Base-by-base conservation (phyloP, 2,329 filamentous ascomycete genomes). In the Colletotrichum sp. region DNA sequence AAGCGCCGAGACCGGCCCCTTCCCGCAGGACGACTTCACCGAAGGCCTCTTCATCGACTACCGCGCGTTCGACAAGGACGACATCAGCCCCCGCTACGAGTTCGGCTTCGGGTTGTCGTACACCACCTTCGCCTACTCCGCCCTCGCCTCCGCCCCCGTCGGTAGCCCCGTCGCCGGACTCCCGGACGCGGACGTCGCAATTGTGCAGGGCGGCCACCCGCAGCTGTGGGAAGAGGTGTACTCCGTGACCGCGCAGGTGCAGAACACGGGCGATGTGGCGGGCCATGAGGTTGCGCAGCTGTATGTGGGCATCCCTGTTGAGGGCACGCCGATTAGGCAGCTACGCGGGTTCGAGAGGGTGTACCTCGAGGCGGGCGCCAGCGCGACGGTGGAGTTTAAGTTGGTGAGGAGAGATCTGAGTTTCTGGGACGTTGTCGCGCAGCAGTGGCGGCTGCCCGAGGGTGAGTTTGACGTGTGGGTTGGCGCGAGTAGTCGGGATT, bases 41-140 rank as follows among this genome's bases (percentile, higher is more conserved):
- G 94, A 96, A 81, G 95, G 94, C 0, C 85, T 96, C 0, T 95
- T 95, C 81, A 91, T 96, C 79, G 95, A 98, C 85, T 96, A 98
- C 85, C 92, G 95, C 8, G 89, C 95, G 81, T 97, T 97, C 80
- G 95, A 97, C 86, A 93, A 92, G 80, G 83, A 92, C 71, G 87
- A 88, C 74, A 91, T 96, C 77, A 86, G 87, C 1, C 95, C 95
- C 0, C 91, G 93, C 2, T 97, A 92, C 81, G 93, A 94, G 74
- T 98, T 97, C 80, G 95, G 95, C 0, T 95, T 91, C 78, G 95
- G 95, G 0, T 88, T 97, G 3, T 93, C 91, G 24, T 96, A 95
- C 85, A 95, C 94, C 0, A 88, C 86, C 0, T 96, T 95, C 83
- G 85, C 89, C 18, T 88, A 90, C 79, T 85, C 85, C 16, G 81